Base-by-base conservation (phyloP, 2,329 filamentous ascomycete genomes). In the Dryadomyces quercus-mongolicae region DNA sequence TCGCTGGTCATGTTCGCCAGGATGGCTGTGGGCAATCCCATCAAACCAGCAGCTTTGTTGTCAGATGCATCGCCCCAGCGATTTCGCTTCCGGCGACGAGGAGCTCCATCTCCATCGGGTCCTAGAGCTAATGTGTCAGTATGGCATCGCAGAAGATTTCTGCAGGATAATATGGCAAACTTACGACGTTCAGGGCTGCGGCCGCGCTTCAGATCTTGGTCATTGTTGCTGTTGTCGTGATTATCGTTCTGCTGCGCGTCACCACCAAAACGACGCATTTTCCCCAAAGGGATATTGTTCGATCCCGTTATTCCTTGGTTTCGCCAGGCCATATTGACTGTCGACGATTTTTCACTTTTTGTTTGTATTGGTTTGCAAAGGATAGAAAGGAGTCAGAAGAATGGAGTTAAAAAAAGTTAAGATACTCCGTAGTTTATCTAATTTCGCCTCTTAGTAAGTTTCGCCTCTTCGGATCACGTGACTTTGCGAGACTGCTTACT, bases 1-100 rank as follows among this genome's bases (percentile, higher is more conserved):
- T 98, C 93, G 67, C 86, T 92, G 54, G 93, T 98, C 90, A 98
- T 98, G 72, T 92, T 91, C 59, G 91, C 90, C 71, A 92, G 84
- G 69, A 98, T 97, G 65, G 92, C 89, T 16, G 93, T 98, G 31
- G 93, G 90, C 62, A 98, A 78, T 55, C 93, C 93, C 91, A 98
- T 97, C 58, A 98, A 78, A 60, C 93, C 93, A 55, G 93, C 93
- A 57, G 93, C 93, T 78, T 98, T 98, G 75, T 98, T 98, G 73
- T 98, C 93, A 54, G 89, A 86, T 58, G 88, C 88, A 71, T 97
- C 92, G 61, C 93, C 93, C 93, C 93, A 98, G 67, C 93, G 85
- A 70, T 98, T 98, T 69, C 92, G 86, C 85, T 96, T 97, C 84
- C 95, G 96, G 70, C 93, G 88, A 64, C 86, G 86, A 68, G 87